phyloP scores from a whole-genome alignment of 306 rosid genomes.

The Mimosa bimucronata region DNA sequence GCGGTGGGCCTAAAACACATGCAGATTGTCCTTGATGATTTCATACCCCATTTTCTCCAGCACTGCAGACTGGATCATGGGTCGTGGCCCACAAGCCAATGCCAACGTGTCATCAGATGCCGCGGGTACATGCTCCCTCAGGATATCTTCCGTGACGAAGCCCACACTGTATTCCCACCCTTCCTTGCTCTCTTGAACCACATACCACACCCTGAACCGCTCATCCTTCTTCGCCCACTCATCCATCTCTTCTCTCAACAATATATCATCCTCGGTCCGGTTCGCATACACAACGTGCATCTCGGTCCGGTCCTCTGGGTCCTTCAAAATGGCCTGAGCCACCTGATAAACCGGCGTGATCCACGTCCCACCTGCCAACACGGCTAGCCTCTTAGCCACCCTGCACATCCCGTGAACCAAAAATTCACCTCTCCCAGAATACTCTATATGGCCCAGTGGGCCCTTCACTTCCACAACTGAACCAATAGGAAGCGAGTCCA shows the following conservation, averaged over 20 bases:
- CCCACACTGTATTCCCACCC: slow-evolving; percentile 83
- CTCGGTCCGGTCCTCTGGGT: slow-evolving; percentile 71
- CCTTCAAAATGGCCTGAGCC: slow-evolving; percentile 71
- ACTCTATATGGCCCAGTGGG: slow-evolving; percentile 86
- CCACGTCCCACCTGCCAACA: slow-evolving; percentile 91
- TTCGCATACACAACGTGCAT: slow-evolving; percentile 82
- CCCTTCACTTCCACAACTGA: slow-evolving; percentile 69
- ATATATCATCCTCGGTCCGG: slow-evolving; percentile 73
- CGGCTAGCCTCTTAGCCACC: slow-evolving; percentile 63
- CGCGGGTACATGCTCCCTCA: slow-evolving; percentile 64
- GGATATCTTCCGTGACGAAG: slow-evolving; percentile 56
- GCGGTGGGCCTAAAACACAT: slow-evolving; percentile 53
- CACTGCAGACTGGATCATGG: slow-evolving; percentile 79
- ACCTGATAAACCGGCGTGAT: slow-evolving; percentile 88
- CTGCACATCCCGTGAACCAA: slow-evolving; percentile 54
- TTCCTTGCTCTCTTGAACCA: slow-evolving; percentile 57
- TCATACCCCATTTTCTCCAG: slow-evolving; percentile 80
- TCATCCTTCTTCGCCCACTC: slow-evolving; percentile 60
- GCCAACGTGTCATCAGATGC: slow-evolving; percentile 66
- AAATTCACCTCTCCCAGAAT: slow-evolving; percentile 64
- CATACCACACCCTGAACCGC: slow-evolving; percentile 77
- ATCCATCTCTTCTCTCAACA: slow-evolving; percentile 73
- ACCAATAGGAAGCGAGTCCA: slow-evolving; percentile 61
- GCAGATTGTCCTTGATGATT: slow-evolving; percentile 51
- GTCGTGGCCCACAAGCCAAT: slow-evolving; percentile 81